Conservation (phyloP, 2,329 filamentous ascomycete genomes). For the Botrytis fragariae region DNA sequence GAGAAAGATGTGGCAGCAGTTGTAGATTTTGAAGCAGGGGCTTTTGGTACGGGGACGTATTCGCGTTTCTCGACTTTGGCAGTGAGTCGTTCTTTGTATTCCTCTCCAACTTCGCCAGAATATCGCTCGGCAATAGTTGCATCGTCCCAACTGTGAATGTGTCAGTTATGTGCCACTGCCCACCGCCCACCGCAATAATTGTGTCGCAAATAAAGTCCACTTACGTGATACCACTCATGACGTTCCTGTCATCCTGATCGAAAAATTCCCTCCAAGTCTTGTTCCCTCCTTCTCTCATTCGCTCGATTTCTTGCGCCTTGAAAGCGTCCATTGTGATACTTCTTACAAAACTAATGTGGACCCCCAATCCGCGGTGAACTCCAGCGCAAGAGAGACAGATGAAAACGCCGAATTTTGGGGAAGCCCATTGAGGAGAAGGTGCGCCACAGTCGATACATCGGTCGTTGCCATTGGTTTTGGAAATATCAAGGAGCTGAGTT, state of each 20-base stretch:
- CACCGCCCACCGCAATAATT: not conserved
- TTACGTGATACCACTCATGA: constrained; percentile 57
- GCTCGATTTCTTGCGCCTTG: constrained; percentile 86
- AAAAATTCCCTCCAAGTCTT: constrained; percentile 85
- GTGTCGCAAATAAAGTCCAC: constrained; percentile 20
- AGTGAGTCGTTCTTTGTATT: constrained; percentile 87
- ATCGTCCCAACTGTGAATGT: constrained; percentile 60
- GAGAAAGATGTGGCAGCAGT: constrained; percentile 17
- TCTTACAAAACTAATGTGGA: constrained; percentile 97
- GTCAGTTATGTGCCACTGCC: constrained; percentile 16
- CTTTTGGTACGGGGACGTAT: constrained; percentile 72
- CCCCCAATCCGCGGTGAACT: constrained; percentile 88
- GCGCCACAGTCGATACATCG: constrained; percentile 93
- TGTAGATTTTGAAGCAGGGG: constrained; percentile 23
- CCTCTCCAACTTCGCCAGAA: constrained; percentile 83
- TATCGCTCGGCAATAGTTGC: constrained; percentile 89
- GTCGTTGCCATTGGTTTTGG: constrained; percentile 86
- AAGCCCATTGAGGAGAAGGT: constrained; percentile 95
- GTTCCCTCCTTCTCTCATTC: constrained; percentile 92
- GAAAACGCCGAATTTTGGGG: constrained; percentile 97
- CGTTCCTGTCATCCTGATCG: constrained; percentile 65
- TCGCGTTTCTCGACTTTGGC: constrained; percentile 86
- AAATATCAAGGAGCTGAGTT: constrained; percentile 78
- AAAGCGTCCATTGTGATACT: constrained; percentile 99
- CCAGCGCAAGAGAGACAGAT: constrained; percentile 97